phyloP scores from a whole-genome alignment of 257 asterid genomes.

The Solanum microdontum region DNA sequence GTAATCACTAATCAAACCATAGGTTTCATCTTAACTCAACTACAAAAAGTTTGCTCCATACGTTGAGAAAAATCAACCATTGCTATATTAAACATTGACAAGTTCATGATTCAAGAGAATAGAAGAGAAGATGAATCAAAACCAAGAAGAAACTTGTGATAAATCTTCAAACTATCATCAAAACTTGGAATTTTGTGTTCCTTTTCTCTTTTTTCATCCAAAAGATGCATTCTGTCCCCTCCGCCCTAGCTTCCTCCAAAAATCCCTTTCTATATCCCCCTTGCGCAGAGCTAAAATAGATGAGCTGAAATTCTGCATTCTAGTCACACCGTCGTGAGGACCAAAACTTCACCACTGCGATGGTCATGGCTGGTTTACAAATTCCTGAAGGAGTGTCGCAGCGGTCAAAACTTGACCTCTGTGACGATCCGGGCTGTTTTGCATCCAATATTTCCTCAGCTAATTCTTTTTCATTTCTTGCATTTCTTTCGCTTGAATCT shows the following conservation, averaged over 20 bases:
- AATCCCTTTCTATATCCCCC: not conserved
- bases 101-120: not conserved
- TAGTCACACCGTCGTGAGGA: not conserved
- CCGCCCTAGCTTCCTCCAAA: not conserved
- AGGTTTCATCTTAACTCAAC: not conserved
- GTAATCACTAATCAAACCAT: not conserved
- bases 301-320: not conserved
- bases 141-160: not conserved
- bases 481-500: not conserved
- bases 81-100: not conserved
- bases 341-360: not conserved
- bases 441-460: not conserved
- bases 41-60: not conserved
- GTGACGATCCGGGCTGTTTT: not conserved
- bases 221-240: not conserved
- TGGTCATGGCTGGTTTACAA: not conserved
- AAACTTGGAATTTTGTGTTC: not conserved
- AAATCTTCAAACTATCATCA: not conserved
- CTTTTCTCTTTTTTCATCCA: not conserved
- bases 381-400: not conserved
- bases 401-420: not conserved
- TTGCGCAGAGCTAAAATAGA: not conserved
- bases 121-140: not conserved
- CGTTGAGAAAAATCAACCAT: not conserved
- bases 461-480: not conserved